Evolutionary conservation across 2,329 filamentous ascomycete genomes (phyloP), one percentile per base, ranked within the genome.

Genomic region (Juglanconis sp.): DNA sequence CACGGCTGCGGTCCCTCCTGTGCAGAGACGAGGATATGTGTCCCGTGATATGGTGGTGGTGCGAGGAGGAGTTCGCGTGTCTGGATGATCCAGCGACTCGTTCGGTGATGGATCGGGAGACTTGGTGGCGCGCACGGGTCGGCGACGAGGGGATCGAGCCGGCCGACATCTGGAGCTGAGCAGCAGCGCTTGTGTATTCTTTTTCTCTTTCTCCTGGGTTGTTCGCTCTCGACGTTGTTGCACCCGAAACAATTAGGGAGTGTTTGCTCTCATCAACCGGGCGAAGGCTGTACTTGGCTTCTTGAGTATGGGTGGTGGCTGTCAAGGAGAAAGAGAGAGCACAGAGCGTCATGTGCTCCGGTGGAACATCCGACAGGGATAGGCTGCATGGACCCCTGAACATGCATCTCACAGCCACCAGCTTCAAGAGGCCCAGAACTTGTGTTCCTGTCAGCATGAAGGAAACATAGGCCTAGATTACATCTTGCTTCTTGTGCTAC

Each of bases 31-130:
- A 67, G 47, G 72, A 70, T 56, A 74, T 72, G 59, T 72, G 71
- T 36, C 38, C 55, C 24, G 55, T 57, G 36, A 57, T 57, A 35
- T 57, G 38, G 48, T 50, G 54, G 24, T 57, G 61, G 11, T 35
- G 47, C 52, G 69, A 67, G 51, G 72, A 70, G 54, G 74, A 71
- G 60, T 72, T 71, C 49, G 74, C 72, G 59, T 74, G 55, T 30
- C 6, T 57, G 36, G 72, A 58, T 78, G 76, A 75, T 71, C 60
- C 73, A 76, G 61, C 76, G 73, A 30, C 82, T 80, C 40, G 79
- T 64, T 85, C 83, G 49, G 79, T 80, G 61, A 85, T 77, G 51
- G 85, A 87, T 38, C 82, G 79, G 62, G 77, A 81, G 62, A 85
- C 75, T 65, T 83, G 81, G 66, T 84, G 83, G 61, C 78, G 78